phyloP scores from a whole-genome alignment of 441 rosid species.

The Adansonia madagascariensis region DNA sequence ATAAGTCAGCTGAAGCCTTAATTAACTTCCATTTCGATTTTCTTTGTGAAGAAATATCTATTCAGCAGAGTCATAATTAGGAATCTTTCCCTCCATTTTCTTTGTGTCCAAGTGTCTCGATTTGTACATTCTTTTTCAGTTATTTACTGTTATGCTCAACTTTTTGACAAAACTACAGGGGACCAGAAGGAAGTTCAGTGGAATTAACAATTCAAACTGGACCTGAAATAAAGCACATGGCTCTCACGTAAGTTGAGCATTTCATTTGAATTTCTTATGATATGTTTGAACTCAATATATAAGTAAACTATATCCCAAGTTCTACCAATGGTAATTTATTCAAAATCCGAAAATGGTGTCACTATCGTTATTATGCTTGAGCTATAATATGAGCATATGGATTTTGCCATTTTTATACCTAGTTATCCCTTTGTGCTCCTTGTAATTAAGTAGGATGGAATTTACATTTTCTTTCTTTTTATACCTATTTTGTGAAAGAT shows the following conservation, averaged over 20 bases:
- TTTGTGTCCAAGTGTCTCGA: background rate
- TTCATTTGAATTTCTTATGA: background rate
- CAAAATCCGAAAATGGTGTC: constrained; percentile 6
- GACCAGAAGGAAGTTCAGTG: constrained; percentile 90
- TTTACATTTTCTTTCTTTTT: constrained; percentile 2
- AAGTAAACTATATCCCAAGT: constrained; percentile 18
- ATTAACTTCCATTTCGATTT: background rate
- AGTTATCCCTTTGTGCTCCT: constrained; percentile 15
- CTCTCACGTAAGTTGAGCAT: constrained; percentile 59
- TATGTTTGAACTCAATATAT: background rate
- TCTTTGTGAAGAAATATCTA: background rate
- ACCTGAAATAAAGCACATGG: constrained; percentile 65
- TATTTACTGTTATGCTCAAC: constrained; percentile 18
- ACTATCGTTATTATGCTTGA: background rate
- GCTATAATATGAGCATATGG: background rate
- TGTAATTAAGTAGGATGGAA: background rate
- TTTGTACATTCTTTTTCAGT: constrained; percentile 12
- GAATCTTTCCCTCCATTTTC: background rate
- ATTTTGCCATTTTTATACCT: background rate
- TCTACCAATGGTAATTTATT: background rate
- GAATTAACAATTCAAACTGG: constrained; percentile 78
- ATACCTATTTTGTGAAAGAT: background rate
- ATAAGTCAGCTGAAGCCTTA: background rate
- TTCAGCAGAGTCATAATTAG: background rate
- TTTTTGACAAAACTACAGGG: constrained; percentile 52